A percentile compares a stretch with the other conserved stretches of the same genome.
Evolutionary conservation across 192 early-diverging fungal genomes (phyloP).

Genomic region (Coemansia sp.): DNA sequence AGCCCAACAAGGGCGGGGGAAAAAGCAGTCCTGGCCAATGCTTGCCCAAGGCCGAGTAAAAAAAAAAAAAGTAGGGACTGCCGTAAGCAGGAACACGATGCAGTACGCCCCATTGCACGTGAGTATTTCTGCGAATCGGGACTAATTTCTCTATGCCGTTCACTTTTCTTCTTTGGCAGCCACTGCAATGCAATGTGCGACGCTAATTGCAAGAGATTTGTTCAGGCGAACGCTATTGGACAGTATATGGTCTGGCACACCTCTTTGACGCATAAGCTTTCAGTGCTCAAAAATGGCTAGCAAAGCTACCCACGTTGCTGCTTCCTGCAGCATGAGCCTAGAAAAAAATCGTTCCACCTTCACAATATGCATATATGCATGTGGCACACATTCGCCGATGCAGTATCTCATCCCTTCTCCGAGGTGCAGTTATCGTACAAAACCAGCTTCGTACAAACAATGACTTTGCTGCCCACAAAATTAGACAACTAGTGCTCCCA

Average conservation of each 20-base stretch:
- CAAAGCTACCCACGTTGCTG: not conserved
- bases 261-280: not conserved
- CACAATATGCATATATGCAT: not conserved
- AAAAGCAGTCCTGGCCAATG: constrained; percentile 3
- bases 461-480: not conserved
- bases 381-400: not conserved
- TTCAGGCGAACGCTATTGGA: no score
- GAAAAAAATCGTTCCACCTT: not conserved
- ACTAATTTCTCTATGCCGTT: not conserved
- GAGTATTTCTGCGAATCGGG: constrained; percentile 7
- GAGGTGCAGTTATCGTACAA: no score
- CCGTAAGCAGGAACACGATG: not conserved
- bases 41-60: not conserved
- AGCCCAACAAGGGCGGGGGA: not conserved
- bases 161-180: not conserved
- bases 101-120: not conserved
- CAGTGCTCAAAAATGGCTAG: not conserved
- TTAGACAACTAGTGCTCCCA: not conserved
- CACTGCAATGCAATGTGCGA: not conserved
- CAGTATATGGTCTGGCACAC: not conserved
- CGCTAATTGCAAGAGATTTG: not conserved
- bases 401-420: no score
- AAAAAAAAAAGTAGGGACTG: not conserved
- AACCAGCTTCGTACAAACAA: no score
- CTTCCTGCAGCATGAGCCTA: not conserved